Base-by-base conservation (phyloP, 176 grass and related monocot species). In the Coix lacrymajobi region DNA sequence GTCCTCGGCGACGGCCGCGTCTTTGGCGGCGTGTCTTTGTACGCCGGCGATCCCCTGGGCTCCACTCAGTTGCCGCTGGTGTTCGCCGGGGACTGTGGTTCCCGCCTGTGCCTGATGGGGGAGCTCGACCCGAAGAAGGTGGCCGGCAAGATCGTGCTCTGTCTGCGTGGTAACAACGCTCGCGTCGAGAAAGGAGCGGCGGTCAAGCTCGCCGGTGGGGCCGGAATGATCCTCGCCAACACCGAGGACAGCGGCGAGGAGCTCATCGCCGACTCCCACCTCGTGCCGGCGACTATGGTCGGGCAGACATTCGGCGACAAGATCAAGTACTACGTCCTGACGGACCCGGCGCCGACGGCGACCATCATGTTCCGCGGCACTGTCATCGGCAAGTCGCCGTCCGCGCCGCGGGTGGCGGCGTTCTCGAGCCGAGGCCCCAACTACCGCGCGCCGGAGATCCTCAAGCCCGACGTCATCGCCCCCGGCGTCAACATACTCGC, bases 341-440 rank as follows among this genome's bases (percentile, higher is more conserved):
- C 45, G 2, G 68, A 76, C 22, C 64, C 90, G 65, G 89, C 88
- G 48, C 92, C 96, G 48, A 95, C 84, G n/a, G 90, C 96, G 46
- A 93, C 92, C 40, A 87, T 98, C 83, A 0, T 73, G 7, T 95
- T 95, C 85, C 81, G 61, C 7, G 96, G 96, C 61, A 98, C 96
- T 3, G 90, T 91, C 62, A 90, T 98, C 81, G 62, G 84, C 4
- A 39, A 66, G 7, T 82, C 84, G 1, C 96, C 92, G 11, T 68
- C 96, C 2, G 92, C 89, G 45, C 91, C 94, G 19, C 87, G 39
- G 5, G 92, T 94, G 0, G 94, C 92, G 25, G 44, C 94, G 26
- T 97, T 97, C 76, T 97, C 94, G 37, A 92, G 89, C 85, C 72
- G 92, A 4, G 94, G 92, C 3, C 94, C 94, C n/a, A 97, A 94